Evolutionary conservation across 2,329 filamentous ascomycete genomes (phyloP), one percentile per base, ranked within the genome.

Genomic region (Myriosclerotinia curreyana): DNA sequence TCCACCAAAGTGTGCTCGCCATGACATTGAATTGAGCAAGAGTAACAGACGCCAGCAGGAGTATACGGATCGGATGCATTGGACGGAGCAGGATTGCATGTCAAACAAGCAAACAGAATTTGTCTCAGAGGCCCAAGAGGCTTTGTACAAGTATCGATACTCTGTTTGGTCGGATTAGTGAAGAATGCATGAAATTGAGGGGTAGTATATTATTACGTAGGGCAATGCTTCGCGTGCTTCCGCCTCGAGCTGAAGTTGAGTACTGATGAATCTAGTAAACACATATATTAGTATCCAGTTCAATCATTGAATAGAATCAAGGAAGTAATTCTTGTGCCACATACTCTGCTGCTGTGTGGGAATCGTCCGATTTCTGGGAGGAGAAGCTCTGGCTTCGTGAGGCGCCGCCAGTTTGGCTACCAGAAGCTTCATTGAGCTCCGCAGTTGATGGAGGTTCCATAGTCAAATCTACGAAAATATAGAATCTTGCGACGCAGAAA

Each of bases 21-120:
- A 73, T 99, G 95, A 75, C 95, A 99, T 71, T 94, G 90, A 65
- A 99, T 92, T 8, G 94, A 97, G 79, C 95, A 99, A 28, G 93
- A 91, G 73, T 99, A 99, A 81, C 95, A 99, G 64, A 99, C 86
- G 34, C 91, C 95, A 3, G 94, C 95, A 8, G 89, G 81, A 9
- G 80, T 84, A 75, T 89, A 90, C 0, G 87, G 79, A 58, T 87
- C 86, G 51, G 83, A 79, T 1, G 82, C 74, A 52, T 84, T 83
- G 3, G 81, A 72, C 1, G 92, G 90, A 11, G 90, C 85, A 11
- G 95, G 92, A 67, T 92, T 96, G 80, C 95, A 99, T 14, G 94
- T 98, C 53, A 98, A 78, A 71, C 95, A 99, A 51, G 95, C 91
- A 72, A 96, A 99, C 25, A 98, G 84, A 53, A 83, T 90, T 76